phyloP scores from a whole-genome alignment of 331 rosid species.

The Stylosanthes scabra region DNA sequence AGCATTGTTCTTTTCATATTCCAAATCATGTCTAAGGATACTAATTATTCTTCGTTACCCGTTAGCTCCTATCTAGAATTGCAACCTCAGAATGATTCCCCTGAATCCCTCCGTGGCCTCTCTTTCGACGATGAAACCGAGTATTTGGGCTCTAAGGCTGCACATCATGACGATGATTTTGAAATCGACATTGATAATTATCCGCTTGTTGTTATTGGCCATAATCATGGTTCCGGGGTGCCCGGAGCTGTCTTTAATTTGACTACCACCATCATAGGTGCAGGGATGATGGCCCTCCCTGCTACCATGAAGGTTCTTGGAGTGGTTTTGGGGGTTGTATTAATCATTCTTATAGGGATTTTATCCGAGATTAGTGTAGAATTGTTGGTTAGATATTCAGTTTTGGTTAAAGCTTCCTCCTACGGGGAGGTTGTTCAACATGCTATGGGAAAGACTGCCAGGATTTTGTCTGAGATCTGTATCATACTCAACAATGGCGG shows the following conservation, averaged over 20 bases:
- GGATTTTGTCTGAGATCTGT: slow-evolving; percentile 75
- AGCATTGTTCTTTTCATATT: slow-evolving; percentile 18
- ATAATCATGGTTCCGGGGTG: slow-evolving; percentile 64
- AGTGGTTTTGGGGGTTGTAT: slow-evolving; percentile 61
- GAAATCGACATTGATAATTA: slow-evolving; percentile 67
- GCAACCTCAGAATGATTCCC: slow-evolving; percentile 55
- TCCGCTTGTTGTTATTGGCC: slow-evolving; percentile 59
- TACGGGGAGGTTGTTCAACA: slow-evolving; percentile 92
- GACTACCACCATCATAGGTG: slow-evolving; percentile 89
- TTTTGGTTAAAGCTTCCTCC: slow-evolving; percentile 67
- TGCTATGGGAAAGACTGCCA: slow-evolving; percentile 78
- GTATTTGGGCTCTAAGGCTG: slow-evolving; percentile 52
- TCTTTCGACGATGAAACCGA: slow-evolving; percentile 56
- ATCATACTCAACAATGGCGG: slow-evolving; percentile 88
- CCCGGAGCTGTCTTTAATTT: slow-evolving; percentile 92
- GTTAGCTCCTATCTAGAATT: slow-evolving; percentile 68
- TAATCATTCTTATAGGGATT: slow-evolving; percentile 81
- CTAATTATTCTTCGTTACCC: slow-evolving; percentile 65
- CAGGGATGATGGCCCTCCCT: slow-evolving; percentile 96
- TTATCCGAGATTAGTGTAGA: slow-evolving; percentile 87
- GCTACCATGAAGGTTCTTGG: slow-evolving; percentile 98
- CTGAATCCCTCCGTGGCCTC: slow-evolving; percentile 24
- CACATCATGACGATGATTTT: slow-evolving; percentile 47
- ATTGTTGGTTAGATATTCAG: slow-evolving; percentile 69
- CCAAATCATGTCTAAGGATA: slow-evolving; percentile 47